These are phyloP conservation scores for Zygosaccharomyces gambellarensis DNA, from an alignment of 805 yeast genomes.

Conservation along the genomic window DNA sequence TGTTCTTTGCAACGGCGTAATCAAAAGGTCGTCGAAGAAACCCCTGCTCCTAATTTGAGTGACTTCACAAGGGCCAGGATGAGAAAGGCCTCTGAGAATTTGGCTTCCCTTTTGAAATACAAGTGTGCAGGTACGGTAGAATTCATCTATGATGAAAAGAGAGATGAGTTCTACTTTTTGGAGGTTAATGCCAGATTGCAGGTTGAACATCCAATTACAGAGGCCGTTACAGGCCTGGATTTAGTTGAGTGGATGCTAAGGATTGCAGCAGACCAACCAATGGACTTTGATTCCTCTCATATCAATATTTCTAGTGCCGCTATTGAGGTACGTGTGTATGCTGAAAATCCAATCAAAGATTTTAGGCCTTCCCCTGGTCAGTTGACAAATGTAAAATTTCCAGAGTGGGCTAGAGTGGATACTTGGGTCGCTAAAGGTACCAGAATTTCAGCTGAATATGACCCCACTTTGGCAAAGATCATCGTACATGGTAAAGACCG, in stretches of 20 bases:
- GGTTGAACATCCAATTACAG: slow-evolving; percentile 97
- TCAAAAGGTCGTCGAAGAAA: slow-evolving; percentile 93
- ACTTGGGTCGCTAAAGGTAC: slow-evolving; percentile 93
- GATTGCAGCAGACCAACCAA: slow-evolving; percentile 86
- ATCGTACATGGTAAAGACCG: slow-evolving; percentile 92
- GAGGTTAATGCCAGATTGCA: slow-evolving; percentile 96
- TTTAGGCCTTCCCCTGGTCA: slow-evolving; percentile 97
- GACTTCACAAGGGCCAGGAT: slow-evolving; percentile 66
- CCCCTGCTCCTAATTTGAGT: slow-evolving; percentile 95
- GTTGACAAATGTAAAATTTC: slow-evolving; percentile 77
- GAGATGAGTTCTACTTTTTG: slow-evolving; percentile 88
- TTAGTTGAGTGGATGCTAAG: slow-evolving; percentile 95
- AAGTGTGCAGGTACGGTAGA: slow-evolving; percentile 98
- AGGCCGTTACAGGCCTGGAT: slow-evolving; percentile 89
- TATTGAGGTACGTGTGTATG: slow-evolving; percentile 94
- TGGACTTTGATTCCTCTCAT: slow-evolving; percentile 56
- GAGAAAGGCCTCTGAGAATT: slow-evolving; percentile 79
- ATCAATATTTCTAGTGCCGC: slow-evolving; percentile 76
- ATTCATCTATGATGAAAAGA: slow-evolving; percentile 78
- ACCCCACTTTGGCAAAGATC: slow-evolving; percentile 93
- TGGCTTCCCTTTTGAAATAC: slow-evolving; percentile 79
- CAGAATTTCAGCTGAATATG: slow-evolving; percentile 84
- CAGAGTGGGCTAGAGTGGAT: slow-evolving; percentile 88
- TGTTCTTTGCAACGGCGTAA: slow-evolving; percentile 96
- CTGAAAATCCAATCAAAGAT: slow-evolving; percentile 94